Base-by-base conservation (phyloP, 148 eudicot species). In the Simmondsia chinensis region DNA sequence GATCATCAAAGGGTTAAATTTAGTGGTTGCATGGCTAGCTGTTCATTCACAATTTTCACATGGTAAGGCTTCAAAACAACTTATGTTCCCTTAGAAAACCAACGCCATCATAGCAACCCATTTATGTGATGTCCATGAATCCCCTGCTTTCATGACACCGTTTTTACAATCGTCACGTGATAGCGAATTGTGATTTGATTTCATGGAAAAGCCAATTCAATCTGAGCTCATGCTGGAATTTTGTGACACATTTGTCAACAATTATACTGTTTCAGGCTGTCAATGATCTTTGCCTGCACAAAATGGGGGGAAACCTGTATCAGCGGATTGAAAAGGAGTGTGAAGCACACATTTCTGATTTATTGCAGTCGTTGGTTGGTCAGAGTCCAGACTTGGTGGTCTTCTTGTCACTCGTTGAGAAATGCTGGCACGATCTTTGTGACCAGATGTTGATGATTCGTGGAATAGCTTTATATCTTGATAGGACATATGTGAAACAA, bases 401-500 rank as follows among this genome's bases (percentile, higher is more conserved):
- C 33, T 91, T 91, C 74, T 63, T 91, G 50, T 79, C 95, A 26
- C 74, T 85, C 34, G 82, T 85, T 27, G 84, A 85, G 73, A 91
- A 79, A 61, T 71, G 95, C 66, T 91, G 97, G 97, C 95, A 91
- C 47, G 97, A 85, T 57, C 91, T 91, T 52, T 85, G 97, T 56
- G 86, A 85, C 37, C 97, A 91, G 63, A 85, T 91, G 94, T 66
- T 85, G 57, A 79, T 91, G 95, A 91, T 91, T 38, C 97, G 97
- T 56, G 73, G 86, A 40, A 91, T 91, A 69, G 97, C 97, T 20
- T 73, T 91, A 54, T 79, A 67, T 65, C 95, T 91, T 33, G 97
- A 91, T 63, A 83, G 97, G 64, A 91, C 93, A 4, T 91, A 85
- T 59, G 97, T 82, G 69, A 91, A 82, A 53, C 97, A 85, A 68